Base-by-base conservation (phyloP, 2,329 filamentous ascomycete genomes). In the Nemania serpens region DNA sequence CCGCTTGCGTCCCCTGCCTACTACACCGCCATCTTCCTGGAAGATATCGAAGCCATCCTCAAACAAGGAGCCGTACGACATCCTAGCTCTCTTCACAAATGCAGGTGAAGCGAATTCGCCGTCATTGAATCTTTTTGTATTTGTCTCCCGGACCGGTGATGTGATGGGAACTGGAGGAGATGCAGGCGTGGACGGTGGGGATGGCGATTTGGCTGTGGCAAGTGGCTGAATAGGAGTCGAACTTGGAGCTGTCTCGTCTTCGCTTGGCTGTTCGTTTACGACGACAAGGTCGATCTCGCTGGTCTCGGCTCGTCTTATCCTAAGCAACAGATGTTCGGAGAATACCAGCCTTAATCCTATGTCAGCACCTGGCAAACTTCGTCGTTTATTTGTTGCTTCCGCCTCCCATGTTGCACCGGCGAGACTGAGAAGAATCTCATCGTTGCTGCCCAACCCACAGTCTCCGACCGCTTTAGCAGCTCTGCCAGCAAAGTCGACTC, bases 71-170 rank as follows among this genome's bases (percentile, higher is more conserved):
- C 88, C 88, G 58, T 89, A 89, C 0, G 90, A 93, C 3, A 89
- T 78, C 57, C 89, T 82, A 13, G 85, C 83, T 55, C 89, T 83
- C 73, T 90, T 93, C 18, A 91, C 77, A 67, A 96, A 96, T 0
- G 91, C 91, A 0, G 93, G 93, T 2, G 92, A 96, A 4, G 84
- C 80, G 77, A 87, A 95, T 66, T 89, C 84, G 17, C 80, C 77
- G 46, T 78, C 69, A 9, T 78, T 78, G 47, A 78, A 67, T 2
- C 70, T 70, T 18, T 74, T 62, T 5, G 78, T 70, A 18, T 73
- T 74, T 5, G 67, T 61, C 59, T 76, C 74, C 49, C 78, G 79
- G 17, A 67, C 66, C 4, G 75, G 70, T 1, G 65, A 68, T 34
- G 55, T 22, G 11, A 52, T 20, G 20, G 39, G 54, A 10, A 63